Base-by-base conservation (phyloP, 2,329 filamentous ascomycete species). In the Ceratocystis eucalypticola region DNA sequence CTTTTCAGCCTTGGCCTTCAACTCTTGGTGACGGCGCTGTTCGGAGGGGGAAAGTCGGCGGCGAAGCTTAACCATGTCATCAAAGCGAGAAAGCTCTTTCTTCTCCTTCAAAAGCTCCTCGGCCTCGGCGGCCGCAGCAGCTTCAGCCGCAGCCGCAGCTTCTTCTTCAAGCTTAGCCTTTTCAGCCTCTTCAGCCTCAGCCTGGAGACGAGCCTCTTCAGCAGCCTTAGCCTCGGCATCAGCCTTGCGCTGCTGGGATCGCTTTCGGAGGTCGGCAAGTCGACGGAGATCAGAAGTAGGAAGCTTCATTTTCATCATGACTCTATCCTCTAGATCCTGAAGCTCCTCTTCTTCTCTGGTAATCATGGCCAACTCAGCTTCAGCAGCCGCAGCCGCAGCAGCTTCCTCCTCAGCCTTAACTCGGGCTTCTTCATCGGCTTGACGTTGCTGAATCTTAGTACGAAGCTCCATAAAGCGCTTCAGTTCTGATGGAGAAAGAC, bases 241-340 rank as follows among this genome's bases (percentile, higher is more conserved):
- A 33, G 72, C 68, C 67, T 73, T 73, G 66, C 70, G 72, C 65
- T 69, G 71, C 67, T 74, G 74, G 0, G 71, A 72, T 61, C 74
- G 76, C 53, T 72, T 73, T 30, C 66, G 64, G 33, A 68, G 64
- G 25, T 61, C 48, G 22, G 46, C 1, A 17, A 45, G 45, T 20
- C 59, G 46, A 3, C 30, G 48, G 10, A 62, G 25, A 17, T 65
- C 63, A 2, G 63, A 10, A 17, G 59, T 17, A 8, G 46, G 17
- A 4, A 68, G 48, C 30, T 48, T 62, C 59, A 63, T 62, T 28
- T 63, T 68, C 57, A 65, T 55, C 63, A 53, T 65, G 41, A 59
- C 44, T 20, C 66, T 59, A 28, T 74, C 72, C 17, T 72, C 69
- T 0, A 76, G 64, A 17, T 70, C 69, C 41, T 70, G 69, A 10